phyloP scores from a whole-genome alignment of 140 eudicot genomes.

The Anethum foeniculum region DNA sequence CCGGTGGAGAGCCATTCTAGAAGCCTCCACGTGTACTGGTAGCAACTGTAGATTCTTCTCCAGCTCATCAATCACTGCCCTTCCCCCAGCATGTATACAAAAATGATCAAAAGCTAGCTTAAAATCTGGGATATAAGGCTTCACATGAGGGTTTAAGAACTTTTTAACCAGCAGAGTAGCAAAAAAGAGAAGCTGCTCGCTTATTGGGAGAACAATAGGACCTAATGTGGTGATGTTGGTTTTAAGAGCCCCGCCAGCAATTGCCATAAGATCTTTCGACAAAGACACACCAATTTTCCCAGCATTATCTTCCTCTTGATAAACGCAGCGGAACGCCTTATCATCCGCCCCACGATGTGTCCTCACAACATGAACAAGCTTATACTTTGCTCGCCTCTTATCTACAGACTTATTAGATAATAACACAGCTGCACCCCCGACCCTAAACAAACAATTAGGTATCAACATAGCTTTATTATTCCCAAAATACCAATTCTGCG shows the following conservation, averaged over 20 bases:
- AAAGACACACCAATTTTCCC: constrained; percentile 51
- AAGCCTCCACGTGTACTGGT: constrained; percentile 54
- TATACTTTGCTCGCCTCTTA: constrained; percentile 39
- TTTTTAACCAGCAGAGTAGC: constrained; percentile 42
- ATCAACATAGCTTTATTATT: constrained; percentile 44
- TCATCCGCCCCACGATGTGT: constrained; percentile 68
- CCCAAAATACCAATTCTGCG: constrained; percentile 34
- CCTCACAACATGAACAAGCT: constrained; percentile 55
- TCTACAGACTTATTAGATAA: constrained; percentile 44
- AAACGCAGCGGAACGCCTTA: constrained; percentile 47
- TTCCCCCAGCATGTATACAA: constrained; percentile 69
- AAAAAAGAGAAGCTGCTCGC: constrained; percentile 60
- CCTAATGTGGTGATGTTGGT: constrained; percentile 67
- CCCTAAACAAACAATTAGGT: constrained; percentile 52
- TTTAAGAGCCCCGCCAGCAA: constrained; percentile 65
- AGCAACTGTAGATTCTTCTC: constrained; percentile 56
- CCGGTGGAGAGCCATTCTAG: constrained; percentile 60
- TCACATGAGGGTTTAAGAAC: constrained; percentile 29
- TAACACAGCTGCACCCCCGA: constrained; percentile 58
- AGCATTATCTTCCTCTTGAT: constrained; percentile 45
- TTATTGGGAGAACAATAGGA: constrained; percentile 62
- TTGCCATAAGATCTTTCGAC: constrained; percentile 62
- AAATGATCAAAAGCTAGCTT: constrained; percentile 67
- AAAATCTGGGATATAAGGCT: constrained; percentile 68
- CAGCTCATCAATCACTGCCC: constrained; percentile 65